phyloP scores from a whole-genome alignment of 768 basidiomycete species.

The Coprinopsis strossmayeri region DNA sequence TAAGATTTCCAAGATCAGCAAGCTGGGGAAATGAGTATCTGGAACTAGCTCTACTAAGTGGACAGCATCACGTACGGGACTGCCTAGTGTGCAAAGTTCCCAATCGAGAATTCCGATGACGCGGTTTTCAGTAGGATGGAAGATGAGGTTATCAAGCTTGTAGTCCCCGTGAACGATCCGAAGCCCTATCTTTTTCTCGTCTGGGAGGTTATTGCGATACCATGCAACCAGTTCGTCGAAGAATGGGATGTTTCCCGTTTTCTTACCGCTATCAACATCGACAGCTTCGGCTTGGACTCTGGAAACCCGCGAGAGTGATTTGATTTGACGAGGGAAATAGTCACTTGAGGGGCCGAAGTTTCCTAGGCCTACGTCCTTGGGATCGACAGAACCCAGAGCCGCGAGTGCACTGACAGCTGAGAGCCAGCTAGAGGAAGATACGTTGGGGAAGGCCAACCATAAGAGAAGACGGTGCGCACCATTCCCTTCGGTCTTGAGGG shows the following conservation, averaged over 20 bases:
- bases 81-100: slow-evolving; percentile 95
- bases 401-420: slow-evolving; percentile 68
- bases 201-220: slow-evolving; percentile 71
- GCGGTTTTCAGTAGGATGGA: slow-evolving; percentile 84
- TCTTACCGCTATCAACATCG: slow-evolving; percentile 56
- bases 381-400: slow-evolving; percentile 57
- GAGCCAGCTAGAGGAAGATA: slow-evolving; percentile 52
- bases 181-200: slow-evolving; percentile 66
- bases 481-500: slow-evolving; percentile 57
- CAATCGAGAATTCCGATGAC: slow-evolving; percentile 97
- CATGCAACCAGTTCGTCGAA: slow-evolving; percentile 69
- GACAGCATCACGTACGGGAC: slow-evolving; percentile 52
- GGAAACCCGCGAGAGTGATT: slow-evolving; percentile 78
- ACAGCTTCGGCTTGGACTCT: slow-evolving; percentile 63
- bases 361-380: slow-evolving; percentile 57
- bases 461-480: slow-evolving; percentile 35
- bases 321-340: slow-evolving; percentile 94
- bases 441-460: background rate
- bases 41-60: background rate
- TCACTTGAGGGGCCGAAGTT: slow-evolving; percentile 67
- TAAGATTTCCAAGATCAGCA: slow-evolving; percentile 87
- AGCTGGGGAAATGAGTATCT: slow-evolving; percentile 34
- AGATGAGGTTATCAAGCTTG: slow-evolving; percentile 96
- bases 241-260: slow-evolving; percentile 66
- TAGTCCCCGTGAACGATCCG: slow-evolving; percentile 98